Percentiles rank a stretch among this genome's conserved stretches.
Evolutionary conservation across 2,329 filamentous ascomycete genomes (phyloP).

Genomic region (Lasiodiplodia theobromae): DNA sequence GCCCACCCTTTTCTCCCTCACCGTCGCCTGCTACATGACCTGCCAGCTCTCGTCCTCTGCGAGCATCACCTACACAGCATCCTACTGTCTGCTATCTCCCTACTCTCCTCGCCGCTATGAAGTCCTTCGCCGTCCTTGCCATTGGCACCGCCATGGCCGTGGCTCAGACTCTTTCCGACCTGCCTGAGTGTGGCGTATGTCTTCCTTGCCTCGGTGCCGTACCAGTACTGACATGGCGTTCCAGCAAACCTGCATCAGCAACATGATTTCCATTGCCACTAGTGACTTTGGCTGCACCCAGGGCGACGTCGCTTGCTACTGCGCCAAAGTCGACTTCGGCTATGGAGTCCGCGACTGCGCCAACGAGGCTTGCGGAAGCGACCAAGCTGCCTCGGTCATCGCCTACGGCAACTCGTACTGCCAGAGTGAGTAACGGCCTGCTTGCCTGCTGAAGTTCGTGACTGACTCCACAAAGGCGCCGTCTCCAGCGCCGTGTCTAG

Average conservation of each 20-base stretch:
- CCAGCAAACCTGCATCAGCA: conserved; percentile 52
- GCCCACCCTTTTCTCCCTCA: conserved; percentile 24
- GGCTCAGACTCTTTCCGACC: conserved; percentile 40
- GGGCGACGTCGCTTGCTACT: conserved; percentile 53
- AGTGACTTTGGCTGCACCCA: conserved; percentile 49
- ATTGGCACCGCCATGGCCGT: conserved; percentile 43
- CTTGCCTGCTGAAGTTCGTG: not conserved
- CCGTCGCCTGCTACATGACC: conserved; percentile 30
- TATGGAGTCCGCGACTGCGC: conserved; percentile 59
- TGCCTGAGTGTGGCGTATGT: conserved; percentile 48
- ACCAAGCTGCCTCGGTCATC: conserved; percentile 41
- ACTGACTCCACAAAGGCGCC: conserved; percentile 31
- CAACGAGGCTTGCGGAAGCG: conserved; percentile 48
- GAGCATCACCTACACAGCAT: conserved; percentile 27
- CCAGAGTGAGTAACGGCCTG: conserved; percentile 35
- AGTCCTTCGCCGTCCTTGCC: conserved; percentile 48
- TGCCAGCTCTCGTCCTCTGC: conserved; percentile 18
- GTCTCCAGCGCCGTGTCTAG: conserved; percentile 17
- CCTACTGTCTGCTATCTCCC: conserved; percentile 10
- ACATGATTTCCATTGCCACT: conserved; percentile 53
- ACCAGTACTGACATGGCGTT: not conserved
- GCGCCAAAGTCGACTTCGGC: conserved; percentile 52
- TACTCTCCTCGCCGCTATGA: conserved; percentile 39
- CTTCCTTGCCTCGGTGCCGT: not conserved
- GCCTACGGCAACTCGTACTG: conserved; percentile 45